Conservation (phyloP, 495 filamentous ascomycete species). For the Penicillium goetzii region DNA sequence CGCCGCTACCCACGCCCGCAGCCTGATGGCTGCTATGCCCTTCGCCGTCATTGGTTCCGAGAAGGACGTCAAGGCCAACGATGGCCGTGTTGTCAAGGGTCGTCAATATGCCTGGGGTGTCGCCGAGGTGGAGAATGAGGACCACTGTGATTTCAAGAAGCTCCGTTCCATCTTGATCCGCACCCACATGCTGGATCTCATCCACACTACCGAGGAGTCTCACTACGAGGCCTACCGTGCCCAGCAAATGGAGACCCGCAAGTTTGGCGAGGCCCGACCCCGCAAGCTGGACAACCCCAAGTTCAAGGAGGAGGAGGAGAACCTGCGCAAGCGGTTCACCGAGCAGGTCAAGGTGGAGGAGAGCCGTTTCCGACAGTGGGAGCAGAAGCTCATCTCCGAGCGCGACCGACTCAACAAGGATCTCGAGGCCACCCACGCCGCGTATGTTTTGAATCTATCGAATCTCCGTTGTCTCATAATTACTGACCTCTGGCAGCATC, state of each 20-base stretch:
- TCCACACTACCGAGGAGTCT: constrained; percentile 98
- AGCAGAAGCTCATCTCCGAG: constrained; percentile 98
- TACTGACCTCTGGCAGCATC: constrained; percentile 62
- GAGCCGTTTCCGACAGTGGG: constrained; percentile 97
- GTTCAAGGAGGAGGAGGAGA: constrained; percentile 99
- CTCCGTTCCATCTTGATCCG: constrained; percentile 97
- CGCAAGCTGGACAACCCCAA: constrained; percentile 99
- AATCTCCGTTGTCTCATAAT: background rate
- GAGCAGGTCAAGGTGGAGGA: constrained; percentile 99
- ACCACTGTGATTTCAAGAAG: constrained; percentile 99
- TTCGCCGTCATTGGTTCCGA: constrained; percentile 98
- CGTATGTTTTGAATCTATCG: constrained; percentile 54
- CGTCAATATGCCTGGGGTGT: constrained; percentile 99
- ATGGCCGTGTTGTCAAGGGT: constrained; percentile 95
- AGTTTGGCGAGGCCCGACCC: constrained; percentile 96
- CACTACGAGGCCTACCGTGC: constrained; percentile 99
- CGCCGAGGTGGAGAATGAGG: constrained; percentile 98
- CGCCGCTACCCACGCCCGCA: constrained; percentile 89
- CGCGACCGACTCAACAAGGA: constrained; percentile 99
- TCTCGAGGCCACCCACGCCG: constrained; percentile 93
- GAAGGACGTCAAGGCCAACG: constrained; percentile 96
- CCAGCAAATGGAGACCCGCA: constrained; percentile 99
- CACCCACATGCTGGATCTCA: constrained; percentile 99
- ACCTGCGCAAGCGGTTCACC: constrained; percentile 95
- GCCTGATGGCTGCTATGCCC: constrained; percentile 94